Base-by-base conservation (phyloP, 306 rosid species). In the Pyrus betulifolia region DNA sequence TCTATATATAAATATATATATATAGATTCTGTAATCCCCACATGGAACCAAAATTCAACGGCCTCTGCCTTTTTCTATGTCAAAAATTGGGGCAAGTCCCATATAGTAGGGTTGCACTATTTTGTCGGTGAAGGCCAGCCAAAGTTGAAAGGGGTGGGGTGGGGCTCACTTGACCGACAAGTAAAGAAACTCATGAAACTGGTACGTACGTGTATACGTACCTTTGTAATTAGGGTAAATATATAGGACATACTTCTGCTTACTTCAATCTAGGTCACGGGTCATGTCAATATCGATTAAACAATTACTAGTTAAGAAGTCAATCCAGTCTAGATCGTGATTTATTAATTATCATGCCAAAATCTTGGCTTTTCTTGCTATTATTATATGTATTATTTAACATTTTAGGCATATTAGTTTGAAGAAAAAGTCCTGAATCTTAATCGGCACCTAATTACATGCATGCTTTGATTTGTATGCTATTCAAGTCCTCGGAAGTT, bases 151-250 rank as follows among this genome's bases (percentile, higher is more conserved):
- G 40, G 38, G 8, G 40, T 35, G 40, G 40, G 40, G 40, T 35
- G 40, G 68, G 78, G 79, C 1, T 17, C 82, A 80, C 25, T 74
- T 76, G 76, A 67, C 91, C 88, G 91, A 88, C 96, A 82, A 19
- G 74, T 49, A 61, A 71, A n/a, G 38, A 81, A 80, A 65, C 72
- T 79, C 75, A 46, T 51, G 59, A 27, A 42, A 74, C 44, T 25
- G 54, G 52, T 8, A 33, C 51, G 65, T 71, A 54, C 75, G 7
- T 12, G n/a, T n/a, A 40, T 4, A 4, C 63, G 63, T 51, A 51
- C 45, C 19, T 27, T 46, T 1, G 3, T 51, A 8, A 40, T 69
- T 13, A 5, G 57, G 33, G 33, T 68, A 44, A 44, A 42, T 57
- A 19, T 6, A 33, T 5, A 33, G 28, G 4, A 58, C 62, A 58